Conservation (phyloP, 192 early-diverging fungal species). For the Coemansia sp. region DNA sequence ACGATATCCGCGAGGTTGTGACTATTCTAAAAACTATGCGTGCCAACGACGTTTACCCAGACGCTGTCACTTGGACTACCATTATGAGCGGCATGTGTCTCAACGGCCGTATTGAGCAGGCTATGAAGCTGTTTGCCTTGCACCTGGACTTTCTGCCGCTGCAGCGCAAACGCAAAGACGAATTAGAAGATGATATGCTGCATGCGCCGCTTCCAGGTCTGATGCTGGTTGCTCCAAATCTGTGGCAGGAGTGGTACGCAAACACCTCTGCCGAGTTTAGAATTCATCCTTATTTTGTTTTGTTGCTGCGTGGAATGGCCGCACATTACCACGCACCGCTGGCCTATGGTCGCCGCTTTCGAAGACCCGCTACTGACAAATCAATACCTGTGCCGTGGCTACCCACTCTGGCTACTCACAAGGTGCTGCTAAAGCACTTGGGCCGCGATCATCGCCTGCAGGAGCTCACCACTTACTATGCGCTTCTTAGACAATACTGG, state of each 20-base stretch:
- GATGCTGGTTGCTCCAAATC: background rate
- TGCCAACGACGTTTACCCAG: conserved; percentile 4
- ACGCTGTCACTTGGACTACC: conserved; percentile 26
- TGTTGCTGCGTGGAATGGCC: background rate
- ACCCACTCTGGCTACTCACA: conserved; percentile 37
- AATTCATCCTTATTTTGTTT: conserved; percentile 4
- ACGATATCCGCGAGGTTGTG: background rate
- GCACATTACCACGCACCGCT: background rate
- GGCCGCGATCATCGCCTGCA: background rate
- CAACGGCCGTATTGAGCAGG: conserved; percentile 1
- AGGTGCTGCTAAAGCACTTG: conserved; percentile 20
- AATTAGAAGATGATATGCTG: background rate
- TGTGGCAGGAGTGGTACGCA: conserved; percentile 33
- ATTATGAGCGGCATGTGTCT: conserved; percentile 27
- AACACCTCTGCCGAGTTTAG: background rate
- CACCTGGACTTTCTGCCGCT: conserved; percentile 33
- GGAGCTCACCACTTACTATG: conserved; percentile 2
- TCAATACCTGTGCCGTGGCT: conserved; percentile 19
- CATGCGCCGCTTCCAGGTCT: background rate
- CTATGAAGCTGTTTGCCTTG: conserved; percentile 29
- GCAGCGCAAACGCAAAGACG: background rate
- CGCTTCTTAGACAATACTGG: conserved; percentile 14
- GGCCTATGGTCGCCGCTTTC: background rate
- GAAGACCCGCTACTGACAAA: background rate
- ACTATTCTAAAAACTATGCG: conserved; percentile 17